Evolutionary conservation across 2,329 filamentous ascomycete genomes (phyloP).

Genomic region (Xylogone sp.): DNA sequence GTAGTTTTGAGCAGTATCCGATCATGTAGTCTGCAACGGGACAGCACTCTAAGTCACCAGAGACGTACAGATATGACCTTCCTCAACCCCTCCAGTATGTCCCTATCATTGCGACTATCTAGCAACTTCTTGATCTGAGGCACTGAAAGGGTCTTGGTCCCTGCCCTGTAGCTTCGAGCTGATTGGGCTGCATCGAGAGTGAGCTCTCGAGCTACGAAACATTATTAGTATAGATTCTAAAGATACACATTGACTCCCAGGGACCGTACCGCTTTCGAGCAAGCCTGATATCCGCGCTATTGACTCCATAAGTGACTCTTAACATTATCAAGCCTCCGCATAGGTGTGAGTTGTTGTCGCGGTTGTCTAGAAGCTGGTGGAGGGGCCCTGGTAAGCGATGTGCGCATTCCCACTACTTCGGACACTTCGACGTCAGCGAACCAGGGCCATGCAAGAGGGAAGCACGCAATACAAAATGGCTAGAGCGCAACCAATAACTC

Average conservation of each 20-base stretch:
- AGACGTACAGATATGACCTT: slow-evolving; percentile 78
- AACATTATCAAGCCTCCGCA: not conserved
- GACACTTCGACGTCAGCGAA: slow-evolving; percentile 38
- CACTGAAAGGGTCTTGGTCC: slow-evolving; percentile 66
- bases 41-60: slow-evolving; percentile 6
- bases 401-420: slow-evolving; percentile 29
- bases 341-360: not conserved
- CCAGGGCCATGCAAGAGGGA: slow-evolving; percentile 21
- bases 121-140: slow-evolving; percentile 90
- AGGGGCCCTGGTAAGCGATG: slow-evolving; percentile 24
- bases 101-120: slow-evolving; percentile 88
- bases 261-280: slow-evolving; percentile 79
- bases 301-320: slow-evolving; percentile 72
- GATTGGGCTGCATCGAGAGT: slow-evolving; percentile 95
- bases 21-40: not conserved
- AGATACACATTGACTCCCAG: slow-evolving; percentile 1
- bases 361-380: slow-evolving; percentile 14
- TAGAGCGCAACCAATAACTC: too few species aligned
- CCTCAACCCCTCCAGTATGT: slow-evolving; percentile 87
- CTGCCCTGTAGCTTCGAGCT: slow-evolving; percentile 62
- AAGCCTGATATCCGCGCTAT: slow-evolving; percentile 90
- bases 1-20: not conserved
- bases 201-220: slow-evolving; percentile 76
- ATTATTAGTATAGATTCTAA: slow-evolving; percentile 8
- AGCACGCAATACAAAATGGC: too few species aligned